These are phyloP conservation scores for Stemphylium lycopersici DNA, from an alignment of 2,329 filamentous ascomycete species.

Conservation along the genomic window DNA sequence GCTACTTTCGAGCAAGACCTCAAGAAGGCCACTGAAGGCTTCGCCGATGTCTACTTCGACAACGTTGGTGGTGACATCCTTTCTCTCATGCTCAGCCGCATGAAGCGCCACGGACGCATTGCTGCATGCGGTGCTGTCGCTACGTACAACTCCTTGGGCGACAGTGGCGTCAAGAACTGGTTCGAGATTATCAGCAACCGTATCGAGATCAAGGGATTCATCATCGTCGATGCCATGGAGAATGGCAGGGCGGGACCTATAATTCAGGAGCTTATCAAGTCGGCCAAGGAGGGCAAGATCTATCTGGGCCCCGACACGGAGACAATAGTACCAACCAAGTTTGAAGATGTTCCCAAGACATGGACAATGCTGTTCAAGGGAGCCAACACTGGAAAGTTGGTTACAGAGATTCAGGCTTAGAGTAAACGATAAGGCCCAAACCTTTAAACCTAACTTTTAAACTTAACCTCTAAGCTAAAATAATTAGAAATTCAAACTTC, in stretches of 20 bases:
- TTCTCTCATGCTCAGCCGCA: conserved; percentile 53
- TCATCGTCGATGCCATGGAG: conserved; percentile 50
- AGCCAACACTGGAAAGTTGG: conserved; percentile 56
- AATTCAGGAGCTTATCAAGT: conserved; percentile 32
- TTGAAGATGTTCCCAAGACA: conserved; percentile 58
- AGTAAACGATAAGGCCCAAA: neutral
- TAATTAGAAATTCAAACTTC: neutral
- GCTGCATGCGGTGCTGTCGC: conserved; percentile 54
- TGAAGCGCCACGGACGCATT: conserved; percentile 51
- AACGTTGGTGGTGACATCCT: conserved; percentile 59
- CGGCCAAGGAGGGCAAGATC: conserved; percentile 55
- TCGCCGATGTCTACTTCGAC: conserved; percentile 60
- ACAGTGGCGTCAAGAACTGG: conserved; percentile 51
- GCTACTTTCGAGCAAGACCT: conserved; percentile 56
- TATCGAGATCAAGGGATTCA: conserved; percentile 53
- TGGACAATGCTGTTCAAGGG: conserved; percentile 58
- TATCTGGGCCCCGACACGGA: conserved; percentile 53
- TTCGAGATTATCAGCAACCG: conserved; percentile 52
- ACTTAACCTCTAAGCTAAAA: too few species aligned
- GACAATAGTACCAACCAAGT: conserved; percentile 55
- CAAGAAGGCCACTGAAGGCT: conserved; percentile 54
- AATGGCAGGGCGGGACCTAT: conserved; percentile 35
- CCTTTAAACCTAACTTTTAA: too few species aligned
- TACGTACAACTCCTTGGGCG: conserved; percentile 49
- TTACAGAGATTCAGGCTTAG: conserved; percentile 45